A percentile compares a stretch with the other conserved stretches of the same genome.
Evolutionary conservation across 2,329 filamentous ascomycete species (phyloP).

Genomic region (Aspergillus quadricinctus): DNA sequence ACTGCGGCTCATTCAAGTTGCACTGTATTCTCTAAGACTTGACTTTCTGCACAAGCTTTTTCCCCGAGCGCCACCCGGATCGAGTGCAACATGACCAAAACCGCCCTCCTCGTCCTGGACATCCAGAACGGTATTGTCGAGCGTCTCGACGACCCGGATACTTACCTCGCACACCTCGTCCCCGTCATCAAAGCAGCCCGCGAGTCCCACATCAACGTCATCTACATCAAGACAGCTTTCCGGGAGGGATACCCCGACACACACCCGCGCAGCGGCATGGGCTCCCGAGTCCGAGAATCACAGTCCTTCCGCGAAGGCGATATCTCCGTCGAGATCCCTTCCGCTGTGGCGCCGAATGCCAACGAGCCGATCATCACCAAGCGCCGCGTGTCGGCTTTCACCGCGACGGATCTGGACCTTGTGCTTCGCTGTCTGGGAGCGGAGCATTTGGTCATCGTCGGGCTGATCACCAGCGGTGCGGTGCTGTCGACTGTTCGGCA

Average conservation of each 20-base stretch:
- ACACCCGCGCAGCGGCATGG: slow-evolving; percentile 20
- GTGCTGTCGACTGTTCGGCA: slow-evolving; percentile 36
- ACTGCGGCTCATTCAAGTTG: not conserved
- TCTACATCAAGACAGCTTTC: slow-evolving; percentile 33
- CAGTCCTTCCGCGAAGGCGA: slow-evolving; percentile 24
- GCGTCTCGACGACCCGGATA: slow-evolving; percentile 12
- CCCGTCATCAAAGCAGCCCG: slow-evolving; percentile 22
- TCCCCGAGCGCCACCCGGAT: not conserved
- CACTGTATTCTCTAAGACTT: not conserved
- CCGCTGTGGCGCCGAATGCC: slow-evolving; percentile 12
- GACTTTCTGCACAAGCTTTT: not conserved
- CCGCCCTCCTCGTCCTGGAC: slow-evolving; percentile 35
- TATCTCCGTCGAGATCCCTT: slow-evolving; percentile 16
- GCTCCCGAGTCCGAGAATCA: slow-evolving; percentile 11
- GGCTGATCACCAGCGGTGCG: slow-evolving; percentile 33
- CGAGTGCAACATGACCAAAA: slow-evolving; percentile 19
- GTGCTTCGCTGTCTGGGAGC: slow-evolving; percentile 27
- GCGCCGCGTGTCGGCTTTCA: slow-evolving; percentile 34
- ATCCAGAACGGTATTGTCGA: slow-evolving; percentile 29
- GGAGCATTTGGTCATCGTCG: slow-evolving; percentile 29
- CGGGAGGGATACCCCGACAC: slow-evolving; percentile 29
- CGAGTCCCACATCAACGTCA: slow-evolving; percentile 21
- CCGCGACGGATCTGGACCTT: slow-evolving; percentile 32
- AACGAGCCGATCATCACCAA: slow-evolving; percentile 33
- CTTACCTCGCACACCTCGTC: slow-evolving; percentile 23